Evolutionary conservation across 2,329 filamentous ascomycete species (phyloP), one percentile per base, ranked within the genome.

Genomic region (Penicillium polonicum): DNA sequence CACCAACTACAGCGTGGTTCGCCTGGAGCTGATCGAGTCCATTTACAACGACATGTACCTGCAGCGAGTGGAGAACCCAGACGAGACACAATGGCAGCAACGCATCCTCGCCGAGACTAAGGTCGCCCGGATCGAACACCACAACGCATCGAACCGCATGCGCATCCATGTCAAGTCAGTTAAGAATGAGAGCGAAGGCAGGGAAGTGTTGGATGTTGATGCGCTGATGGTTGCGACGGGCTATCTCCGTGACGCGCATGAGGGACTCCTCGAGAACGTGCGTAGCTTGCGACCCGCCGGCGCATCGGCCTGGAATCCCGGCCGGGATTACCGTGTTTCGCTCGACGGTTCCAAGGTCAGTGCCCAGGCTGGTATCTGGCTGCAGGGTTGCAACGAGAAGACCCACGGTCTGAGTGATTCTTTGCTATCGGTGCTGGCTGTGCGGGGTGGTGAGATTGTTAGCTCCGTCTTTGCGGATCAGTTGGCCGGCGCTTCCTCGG

Each of bases 1-100:
- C 31, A 97, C 93, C 60, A 97, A 97, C 79, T 97, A 97, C 74
- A 90, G 91, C 52, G 93, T 97, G 5, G 93, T 99, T 4, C 87
- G 93, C 8, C 83, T 96, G n/a, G 85, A 91, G 64, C 84, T 97
- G 50, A 90, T 97, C 57, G 93, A 97, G 74, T 85, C 88, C 57
- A 84, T 97, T 31, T 97, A 95, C 75, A 87, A 93, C 74, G 85
- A 85, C 56, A 87, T 96, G 78, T 97, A 97, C 76, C 83, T 91
- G 55, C 93, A 97, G 76, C 85, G 87, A 49, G 83, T 96, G 52
- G 81, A 84, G 46, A 81, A 91, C 56, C 77, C 82, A 19, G 86
- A 92, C 59, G 87, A 92, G 73, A 80, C 78, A 29, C 79, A 83
- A 58, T 97, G 92, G 92, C 89, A 90, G 19, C 90, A 94, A 73